Conservation (phyloP, 2,329 filamentous ascomycete species). For the Colletotrichum falcatum region DNA sequence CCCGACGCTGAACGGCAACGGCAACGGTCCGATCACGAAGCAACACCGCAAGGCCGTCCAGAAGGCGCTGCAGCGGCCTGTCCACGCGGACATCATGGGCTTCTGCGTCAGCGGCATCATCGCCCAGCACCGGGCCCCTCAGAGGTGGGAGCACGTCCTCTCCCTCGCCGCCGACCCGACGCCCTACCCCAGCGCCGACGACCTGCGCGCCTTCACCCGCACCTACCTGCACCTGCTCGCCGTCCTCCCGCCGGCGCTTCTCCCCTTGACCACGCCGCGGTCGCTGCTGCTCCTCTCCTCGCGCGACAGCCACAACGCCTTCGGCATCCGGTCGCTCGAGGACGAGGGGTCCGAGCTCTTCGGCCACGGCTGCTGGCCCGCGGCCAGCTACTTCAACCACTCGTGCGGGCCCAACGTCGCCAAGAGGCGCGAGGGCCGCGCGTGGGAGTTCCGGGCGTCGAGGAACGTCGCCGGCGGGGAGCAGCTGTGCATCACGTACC, state of each 20-base stretch:
- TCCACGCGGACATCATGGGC: constrained; percentile 25
- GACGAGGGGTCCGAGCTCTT: constrained; percentile 40
- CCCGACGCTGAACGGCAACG: background rate
- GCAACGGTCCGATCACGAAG: constrained; percentile 11
- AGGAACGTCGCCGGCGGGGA: constrained; percentile 9
- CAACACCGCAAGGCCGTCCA: constrained; percentile 27
- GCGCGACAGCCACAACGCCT: constrained; percentile 35
- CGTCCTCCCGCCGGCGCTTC: constrained; percentile 11
- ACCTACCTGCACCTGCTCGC: constrained; percentile 38
- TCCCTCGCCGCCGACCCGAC: constrained; percentile 31
- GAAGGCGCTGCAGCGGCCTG: constrained; percentile 29
- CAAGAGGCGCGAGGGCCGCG: constrained; percentile 28
- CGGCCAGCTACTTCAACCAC: constrained; percentile 37
- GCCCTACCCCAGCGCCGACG: constrained; percentile 25
- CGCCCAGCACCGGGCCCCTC: constrained; percentile 5
- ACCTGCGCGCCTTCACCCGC: constrained; percentile 22
- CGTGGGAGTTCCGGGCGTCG: constrained; percentile 31
- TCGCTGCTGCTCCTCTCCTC: constrained; percentile 25
- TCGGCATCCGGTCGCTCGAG: constrained; percentile 36
- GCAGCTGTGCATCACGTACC: constrained; percentile 33
- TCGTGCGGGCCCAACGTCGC: constrained; percentile 30
- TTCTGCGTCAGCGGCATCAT: constrained; percentile 34
- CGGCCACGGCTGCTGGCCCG: constrained; percentile 36
- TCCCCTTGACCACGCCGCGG: constrained; percentile 27
- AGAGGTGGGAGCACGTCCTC: constrained; percentile 26